Conservation (phyloP, 495 filamentous ascomycete species). For the Saxophila tyrrhenica region DNA sequence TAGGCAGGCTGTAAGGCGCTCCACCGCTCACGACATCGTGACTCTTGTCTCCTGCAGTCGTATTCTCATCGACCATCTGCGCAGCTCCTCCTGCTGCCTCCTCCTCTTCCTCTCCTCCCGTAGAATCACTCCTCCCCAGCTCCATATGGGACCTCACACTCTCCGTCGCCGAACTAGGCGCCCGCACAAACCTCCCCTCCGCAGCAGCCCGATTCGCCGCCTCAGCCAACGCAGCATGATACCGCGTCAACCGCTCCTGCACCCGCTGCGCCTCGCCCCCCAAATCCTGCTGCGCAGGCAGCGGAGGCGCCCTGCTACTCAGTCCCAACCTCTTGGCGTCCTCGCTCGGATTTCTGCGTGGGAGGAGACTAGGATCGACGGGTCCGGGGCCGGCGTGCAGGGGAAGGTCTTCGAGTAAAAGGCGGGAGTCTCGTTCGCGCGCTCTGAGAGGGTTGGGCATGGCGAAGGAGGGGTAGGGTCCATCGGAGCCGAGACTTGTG, state of each 20-base stretch:
- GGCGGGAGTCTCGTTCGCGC: slow-evolving; percentile 2
- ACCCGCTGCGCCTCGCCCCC: slow-evolving; percentile 1
- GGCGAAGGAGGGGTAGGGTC: slow-evolving; percentile 18
- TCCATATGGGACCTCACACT: neutral
- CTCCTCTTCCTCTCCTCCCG: neutral
- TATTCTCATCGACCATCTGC: neutral
- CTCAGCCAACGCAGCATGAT: slow-evolving; percentile 70
- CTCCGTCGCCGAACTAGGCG: slow-evolving; percentile 8
- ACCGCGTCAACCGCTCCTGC: slow-evolving; percentile 32
- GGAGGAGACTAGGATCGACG: slow-evolving; percentile 16
- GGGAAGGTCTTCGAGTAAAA: slow-evolving; percentile 18
- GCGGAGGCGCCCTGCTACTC: slow-evolving; percentile 14
- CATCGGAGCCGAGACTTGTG: slow-evolving; percentile 6
- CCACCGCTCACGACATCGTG: neutral
- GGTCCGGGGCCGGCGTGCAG: neutral
- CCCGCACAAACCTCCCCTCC: slow-evolving; percentile 54
- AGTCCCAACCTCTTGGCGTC: slow-evolving; percentile 17
- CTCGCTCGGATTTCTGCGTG: slow-evolving; percentile 15
- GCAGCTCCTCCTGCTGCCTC: neutral
- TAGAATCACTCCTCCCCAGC: neutral
- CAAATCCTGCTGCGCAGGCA: slow-evolving; percentile 7
- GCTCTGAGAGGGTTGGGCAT: slow-evolving; percentile 9
- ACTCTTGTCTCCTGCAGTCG: neutral
- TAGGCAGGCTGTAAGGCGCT: slow-evolving; percentile 8
- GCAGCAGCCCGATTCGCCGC: slow-evolving; percentile 64